These are phyloP conservation scores for Gossypium davidsonii DNA, from an alignment of 441 rosid species.

Conservation along the genomic window DNA sequence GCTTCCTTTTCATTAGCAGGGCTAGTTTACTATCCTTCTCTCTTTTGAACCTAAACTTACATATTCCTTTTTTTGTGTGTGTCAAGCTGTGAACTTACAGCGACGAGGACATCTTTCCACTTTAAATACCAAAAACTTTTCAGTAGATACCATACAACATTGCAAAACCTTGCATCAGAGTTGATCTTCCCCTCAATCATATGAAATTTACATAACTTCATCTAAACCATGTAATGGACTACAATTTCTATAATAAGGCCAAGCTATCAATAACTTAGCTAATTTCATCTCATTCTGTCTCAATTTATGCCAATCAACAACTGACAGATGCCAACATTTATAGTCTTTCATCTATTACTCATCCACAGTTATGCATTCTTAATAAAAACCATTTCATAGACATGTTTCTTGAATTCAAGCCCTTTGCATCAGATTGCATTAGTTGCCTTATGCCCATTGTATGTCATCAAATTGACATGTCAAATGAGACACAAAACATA, in stretches of 20 bases:
- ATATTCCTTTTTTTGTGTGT: not conserved
- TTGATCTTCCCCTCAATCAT: not conserved
- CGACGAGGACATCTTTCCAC: not conserved
- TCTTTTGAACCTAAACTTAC: not conserved
- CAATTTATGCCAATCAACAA: not conserved
- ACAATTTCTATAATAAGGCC: too few species aligned
- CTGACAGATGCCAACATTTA: not conserved
- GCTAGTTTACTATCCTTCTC: not conserved
- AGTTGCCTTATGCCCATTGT: not conserved
- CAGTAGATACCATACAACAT: not conserved
- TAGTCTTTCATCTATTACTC: constrained; percentile 3
- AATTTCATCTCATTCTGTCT: not conserved
- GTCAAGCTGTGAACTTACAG: not conserved
- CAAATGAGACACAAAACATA: not conserved
- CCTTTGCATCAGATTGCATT: not conserved
- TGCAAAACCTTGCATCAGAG: not conserved
- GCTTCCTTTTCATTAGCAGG: not conserved
- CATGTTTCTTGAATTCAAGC: not conserved
- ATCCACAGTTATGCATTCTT: not conserved
- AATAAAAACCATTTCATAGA: not conserved
- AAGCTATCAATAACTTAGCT: not conserved
- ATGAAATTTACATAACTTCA: not conserved
- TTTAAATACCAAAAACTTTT: not conserved
- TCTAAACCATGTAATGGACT: not conserved
- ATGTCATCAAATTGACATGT: not conserved